These are phyloP conservation scores for Fusarium buharicum DNA, from an alignment of 2,329 filamentous ascomycete species.

Conservation along the genomic window DNA sequence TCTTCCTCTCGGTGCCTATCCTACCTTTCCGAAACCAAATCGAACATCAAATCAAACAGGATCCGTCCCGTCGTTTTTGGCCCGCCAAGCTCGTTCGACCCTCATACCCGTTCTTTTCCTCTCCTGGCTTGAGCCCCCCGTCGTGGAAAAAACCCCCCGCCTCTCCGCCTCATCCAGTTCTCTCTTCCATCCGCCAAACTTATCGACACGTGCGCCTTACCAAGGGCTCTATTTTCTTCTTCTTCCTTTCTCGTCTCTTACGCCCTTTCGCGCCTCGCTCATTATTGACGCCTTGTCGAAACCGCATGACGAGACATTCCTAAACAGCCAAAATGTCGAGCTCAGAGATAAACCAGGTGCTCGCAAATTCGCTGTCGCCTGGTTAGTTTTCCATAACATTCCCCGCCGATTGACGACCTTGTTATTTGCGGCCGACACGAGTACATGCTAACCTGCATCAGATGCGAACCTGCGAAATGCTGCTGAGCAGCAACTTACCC, in stretches of 20 bases:
- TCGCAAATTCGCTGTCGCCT: slow-evolving; percentile 94
- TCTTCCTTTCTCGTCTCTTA: slow-evolving; percentile 19
- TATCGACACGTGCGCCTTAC: slow-evolving; percentile 48
- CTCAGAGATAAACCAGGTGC: slow-evolving; percentile 97
- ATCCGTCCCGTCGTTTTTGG: slow-evolving; percentile 31
- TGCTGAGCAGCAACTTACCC: slow-evolving; percentile 92
- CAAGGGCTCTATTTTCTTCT: slow-evolving; percentile 38
- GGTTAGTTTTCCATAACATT: slow-evolving; percentile 68
- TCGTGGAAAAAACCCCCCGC: slow-evolving; percentile 45
- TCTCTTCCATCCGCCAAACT: slow-evolving; percentile 43
- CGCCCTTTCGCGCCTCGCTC: slow-evolving; percentile 27
- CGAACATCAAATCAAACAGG: slow-evolving; percentile 26
- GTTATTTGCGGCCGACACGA: slow-evolving; percentile 14
- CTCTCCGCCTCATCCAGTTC: slow-evolving; percentile 46
- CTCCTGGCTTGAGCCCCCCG: slow-evolving; percentile 36
- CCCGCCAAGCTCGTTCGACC: slow-evolving; percentile 38
- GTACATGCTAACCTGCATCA: slow-evolving; percentile 57
- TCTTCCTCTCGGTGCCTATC: slow-evolving; percentile 22
- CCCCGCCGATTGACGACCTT: slow-evolving; percentile 18
- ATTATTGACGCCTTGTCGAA: slow-evolving; percentile 43
- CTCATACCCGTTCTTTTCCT: slow-evolving; percentile 44
- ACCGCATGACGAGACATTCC: slow-evolving; percentile 53
- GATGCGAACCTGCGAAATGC: slow-evolving; percentile 89
- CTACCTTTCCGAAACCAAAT: slow-evolving; percentile 22
- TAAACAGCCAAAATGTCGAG: slow-evolving; percentile 68